phyloP scores from a whole-genome alignment of 495 filamentous ascomycete genomes.

The Penicillium taxi region DNA sequence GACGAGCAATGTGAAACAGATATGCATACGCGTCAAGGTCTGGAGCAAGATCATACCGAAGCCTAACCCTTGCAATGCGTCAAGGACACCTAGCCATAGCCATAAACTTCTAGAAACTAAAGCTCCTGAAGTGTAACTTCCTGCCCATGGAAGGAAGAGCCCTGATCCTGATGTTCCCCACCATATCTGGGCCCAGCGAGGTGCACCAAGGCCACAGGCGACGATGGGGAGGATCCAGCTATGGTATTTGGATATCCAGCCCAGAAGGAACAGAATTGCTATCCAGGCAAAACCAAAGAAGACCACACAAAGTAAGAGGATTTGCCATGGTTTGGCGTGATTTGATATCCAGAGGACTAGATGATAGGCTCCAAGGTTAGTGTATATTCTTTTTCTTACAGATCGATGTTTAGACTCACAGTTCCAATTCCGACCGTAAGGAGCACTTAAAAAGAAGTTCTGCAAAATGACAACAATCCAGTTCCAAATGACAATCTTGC shows the following conservation, averaged over 20 bases:
- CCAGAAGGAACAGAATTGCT: slow-evolving; percentile 31
- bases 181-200: slow-evolving; percentile 46
- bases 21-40: slow-evolving; percentile 43
- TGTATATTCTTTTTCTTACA: background rate
- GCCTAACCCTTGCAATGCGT: slow-evolving; percentile 42
- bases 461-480: slow-evolving; percentile 41
- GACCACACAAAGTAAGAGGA: slow-evolving; percentile 33
- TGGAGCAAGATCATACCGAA: slow-evolving; percentile 48
- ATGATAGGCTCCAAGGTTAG: background rate
- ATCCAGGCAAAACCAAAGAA: slow-evolving; percentile 44
- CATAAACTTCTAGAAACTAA: slow-evolving; percentile 42
- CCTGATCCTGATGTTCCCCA: slow-evolving; percentile 44
- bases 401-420: slow-evolving; percentile 23
- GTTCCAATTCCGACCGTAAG: slow-evolving; percentile 44
- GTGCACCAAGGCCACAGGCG: slow-evolving; percentile 43
- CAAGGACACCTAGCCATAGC: slow-evolving; percentile 45
- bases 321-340: slow-evolving; percentile 38
- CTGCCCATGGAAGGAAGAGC: slow-evolving; percentile 43
- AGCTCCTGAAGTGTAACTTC: slow-evolving; percentile 35
- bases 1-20: slow-evolving; percentile 43
- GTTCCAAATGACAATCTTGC: slow-evolving; percentile 46
- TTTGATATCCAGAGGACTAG: slow-evolving; percentile 42
- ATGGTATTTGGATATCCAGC: slow-evolving; percentile 36
- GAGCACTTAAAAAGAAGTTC: slow-evolving; percentile 44
- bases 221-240: slow-evolving; percentile 46